Evolutionary conservation across 441 rosid genomes (phyloP).

Genomic region (Adansonia gregorii): DNA sequence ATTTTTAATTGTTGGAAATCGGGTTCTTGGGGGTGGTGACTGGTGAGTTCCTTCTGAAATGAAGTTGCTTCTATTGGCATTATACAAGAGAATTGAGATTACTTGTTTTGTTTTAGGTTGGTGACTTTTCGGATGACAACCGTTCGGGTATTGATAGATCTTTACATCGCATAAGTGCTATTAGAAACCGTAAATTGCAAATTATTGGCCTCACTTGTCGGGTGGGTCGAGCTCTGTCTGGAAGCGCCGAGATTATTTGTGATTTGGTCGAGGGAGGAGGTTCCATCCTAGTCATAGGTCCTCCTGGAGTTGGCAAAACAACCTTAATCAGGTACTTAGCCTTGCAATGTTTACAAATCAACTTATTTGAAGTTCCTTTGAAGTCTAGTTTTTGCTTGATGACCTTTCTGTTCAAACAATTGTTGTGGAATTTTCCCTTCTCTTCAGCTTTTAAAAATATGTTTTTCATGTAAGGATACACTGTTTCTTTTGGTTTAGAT

Average conservation of each 20-base stretch:
- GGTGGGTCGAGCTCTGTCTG: constrained; percentile 84
- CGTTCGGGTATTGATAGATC: constrained; percentile 87
- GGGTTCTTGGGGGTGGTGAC: constrained; percentile 3
- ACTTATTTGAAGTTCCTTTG: constrained; percentile 4
- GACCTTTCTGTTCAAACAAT: background rate
- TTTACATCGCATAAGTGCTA: constrained; percentile 93
- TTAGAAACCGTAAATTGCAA: constrained; percentile 85
- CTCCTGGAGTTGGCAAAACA: constrained; percentile 97
- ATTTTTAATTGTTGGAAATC: constrained; percentile 9
- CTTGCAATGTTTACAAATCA: background rate
- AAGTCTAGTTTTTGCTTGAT: background rate
- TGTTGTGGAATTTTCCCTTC: background rate
- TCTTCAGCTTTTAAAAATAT: background rate
- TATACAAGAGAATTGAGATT: background rate
- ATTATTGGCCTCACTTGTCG: constrained; percentile 92
- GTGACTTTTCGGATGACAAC: constrained; percentile 92
- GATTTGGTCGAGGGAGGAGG: constrained; percentile 88
- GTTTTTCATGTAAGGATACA: background rate
- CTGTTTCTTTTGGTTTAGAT: background rate
- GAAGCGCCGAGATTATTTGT: constrained; percentile 79
- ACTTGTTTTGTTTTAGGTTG: constrained; percentile 58
- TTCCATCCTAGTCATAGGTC: constrained; percentile 89
- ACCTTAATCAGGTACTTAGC: constrained; percentile 77
- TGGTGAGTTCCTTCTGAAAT: background rate
- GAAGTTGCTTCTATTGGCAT: constrained; percentile 16